These are phyloP conservation scores for Talaromyces sp. DNA, from an alignment of 2,329 filamentous ascomycete genomes.

Conservation along the genomic window DNA sequence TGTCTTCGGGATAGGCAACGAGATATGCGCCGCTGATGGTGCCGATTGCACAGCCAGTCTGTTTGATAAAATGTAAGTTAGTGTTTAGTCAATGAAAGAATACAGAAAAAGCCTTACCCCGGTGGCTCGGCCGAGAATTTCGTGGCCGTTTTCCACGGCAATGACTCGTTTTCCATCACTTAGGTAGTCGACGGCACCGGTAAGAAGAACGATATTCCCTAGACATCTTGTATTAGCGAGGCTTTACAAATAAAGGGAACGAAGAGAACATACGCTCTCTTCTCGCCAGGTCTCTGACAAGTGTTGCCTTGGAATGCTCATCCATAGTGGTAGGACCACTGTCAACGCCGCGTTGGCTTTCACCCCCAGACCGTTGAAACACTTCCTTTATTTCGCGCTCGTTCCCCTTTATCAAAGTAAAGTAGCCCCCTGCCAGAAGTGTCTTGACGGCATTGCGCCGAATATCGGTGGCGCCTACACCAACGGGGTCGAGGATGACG, in stretches of 20 bases:
- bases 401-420: conserved; percentile 90
- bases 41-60: conserved; percentile 77
- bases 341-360: conserved; percentile 78
- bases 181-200: conserved; percentile 69
- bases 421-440: conserved; percentile 68
- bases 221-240: background rate
- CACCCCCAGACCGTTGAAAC: conserved; percentile 45
- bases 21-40: conserved; percentile 73
- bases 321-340: conserved; percentile 54
- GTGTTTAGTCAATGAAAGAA: background rate
- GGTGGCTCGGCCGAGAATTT: conserved; percentile 42
- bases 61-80: background rate
- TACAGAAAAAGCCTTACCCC: conserved; percentile 25
- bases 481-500: conserved; percentile 83
- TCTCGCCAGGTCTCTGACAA: conserved; percentile 62
- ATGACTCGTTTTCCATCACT: conserved; percentile 66
- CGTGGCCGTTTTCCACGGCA: conserved; percentile 70
- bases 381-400: conserved; percentile 79
- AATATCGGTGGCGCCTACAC: conserved; percentile 73
- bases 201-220: conserved; percentile 70
- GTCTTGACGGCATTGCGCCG: conserved; percentile 64
- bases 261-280: conserved; percentile 49
- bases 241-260: background rate
- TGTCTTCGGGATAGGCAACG: conserved; percentile 57
- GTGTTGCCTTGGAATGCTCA: conserved; percentile 49